Conservation (phyloP, 805 yeast species). For the Barnettozyma vustinii region DNA sequence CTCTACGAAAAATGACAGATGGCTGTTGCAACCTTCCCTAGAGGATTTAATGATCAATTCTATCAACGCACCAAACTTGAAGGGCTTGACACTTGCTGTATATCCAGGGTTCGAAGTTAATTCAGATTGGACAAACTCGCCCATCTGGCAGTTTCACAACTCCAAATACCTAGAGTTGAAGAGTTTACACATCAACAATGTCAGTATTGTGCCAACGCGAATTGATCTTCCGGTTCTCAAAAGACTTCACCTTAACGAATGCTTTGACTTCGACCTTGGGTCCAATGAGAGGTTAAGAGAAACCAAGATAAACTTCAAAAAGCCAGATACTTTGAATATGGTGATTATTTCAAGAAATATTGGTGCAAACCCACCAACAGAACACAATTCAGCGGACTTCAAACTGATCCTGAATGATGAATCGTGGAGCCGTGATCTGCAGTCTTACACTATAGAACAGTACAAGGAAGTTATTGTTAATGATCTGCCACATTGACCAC, state of each 20-base stretch:
- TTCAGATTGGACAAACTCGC: background rate
- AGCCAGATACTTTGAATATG: background rate
- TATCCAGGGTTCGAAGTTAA: background rate
- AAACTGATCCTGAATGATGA: background rate
- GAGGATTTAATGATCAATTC: background rate
- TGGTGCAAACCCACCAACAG: background rate
- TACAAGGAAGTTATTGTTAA: background rate
- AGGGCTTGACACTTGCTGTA: background rate
- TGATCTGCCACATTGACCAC: too few relatives aligned
- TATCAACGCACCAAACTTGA: slow-evolving; percentile 2
- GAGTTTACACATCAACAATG: background rate
- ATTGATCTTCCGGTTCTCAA: background rate
- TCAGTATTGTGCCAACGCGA: background rate
- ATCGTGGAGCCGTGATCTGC: background rate
- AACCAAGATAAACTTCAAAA: background rate
- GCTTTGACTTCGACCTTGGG: background rate
- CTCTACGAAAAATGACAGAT: background rate
- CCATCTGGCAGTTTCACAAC: background rate
- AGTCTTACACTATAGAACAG: background rate
- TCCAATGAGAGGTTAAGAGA: background rate
- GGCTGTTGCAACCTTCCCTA: background rate
- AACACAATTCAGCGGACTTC: background rate
- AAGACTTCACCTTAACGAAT: background rate
- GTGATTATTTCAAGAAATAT: background rate
- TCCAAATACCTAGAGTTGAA: background rate